These are phyloP conservation scores for Gracilariopsis chorda DNA, from an alignment of 23 red algal species.

Conservation along the genomic window DNA sequence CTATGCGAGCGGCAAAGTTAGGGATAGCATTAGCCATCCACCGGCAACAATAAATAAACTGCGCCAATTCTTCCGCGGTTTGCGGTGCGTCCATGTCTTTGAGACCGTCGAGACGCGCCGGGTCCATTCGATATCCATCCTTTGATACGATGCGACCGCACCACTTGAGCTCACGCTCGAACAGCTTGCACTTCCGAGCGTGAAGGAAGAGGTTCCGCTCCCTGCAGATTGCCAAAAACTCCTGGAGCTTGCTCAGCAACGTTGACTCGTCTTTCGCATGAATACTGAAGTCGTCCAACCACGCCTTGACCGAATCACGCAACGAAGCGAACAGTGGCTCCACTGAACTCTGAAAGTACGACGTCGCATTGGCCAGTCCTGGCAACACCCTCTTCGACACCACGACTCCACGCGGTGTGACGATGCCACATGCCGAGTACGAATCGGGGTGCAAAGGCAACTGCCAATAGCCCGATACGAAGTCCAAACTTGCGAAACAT, in stretches of 20 bases:
- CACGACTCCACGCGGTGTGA: background rate
- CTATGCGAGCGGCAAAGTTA: background rate
- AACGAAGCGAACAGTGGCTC: background rate
- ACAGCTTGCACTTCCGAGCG: background rate
- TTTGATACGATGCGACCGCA: background rate
- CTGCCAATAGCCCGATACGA: constrained; percentile 28
- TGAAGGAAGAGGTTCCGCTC: background rate
- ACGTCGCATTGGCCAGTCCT: constrained; percentile 6
- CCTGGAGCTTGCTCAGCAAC: background rate
- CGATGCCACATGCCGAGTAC: background rate
- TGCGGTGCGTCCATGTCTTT: background rate
- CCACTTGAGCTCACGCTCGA: constrained; percentile 7
- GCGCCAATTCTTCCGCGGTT: constrained; percentile 35
- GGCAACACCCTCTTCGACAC: background rate
- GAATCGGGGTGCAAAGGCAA: constrained; percentile 11
- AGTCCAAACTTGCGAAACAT: constrained; percentile 22
- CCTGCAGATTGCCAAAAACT: background rate
- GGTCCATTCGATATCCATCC: constrained; percentile 10
- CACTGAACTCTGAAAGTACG: constrained; percentile 10
- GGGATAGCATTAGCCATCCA: constrained; percentile 33
- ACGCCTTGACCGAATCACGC: background rate
- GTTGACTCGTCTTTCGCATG: background rate
- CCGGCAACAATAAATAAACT: constrained; percentile 24
- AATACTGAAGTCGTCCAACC: constrained; percentile 41
- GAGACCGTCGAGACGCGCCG: background rate